Evolutionary conservation across 805 yeast genomes (phyloP), one percentile per base, ranked within the genome.

Genomic region (Candida berthetii): DNA sequence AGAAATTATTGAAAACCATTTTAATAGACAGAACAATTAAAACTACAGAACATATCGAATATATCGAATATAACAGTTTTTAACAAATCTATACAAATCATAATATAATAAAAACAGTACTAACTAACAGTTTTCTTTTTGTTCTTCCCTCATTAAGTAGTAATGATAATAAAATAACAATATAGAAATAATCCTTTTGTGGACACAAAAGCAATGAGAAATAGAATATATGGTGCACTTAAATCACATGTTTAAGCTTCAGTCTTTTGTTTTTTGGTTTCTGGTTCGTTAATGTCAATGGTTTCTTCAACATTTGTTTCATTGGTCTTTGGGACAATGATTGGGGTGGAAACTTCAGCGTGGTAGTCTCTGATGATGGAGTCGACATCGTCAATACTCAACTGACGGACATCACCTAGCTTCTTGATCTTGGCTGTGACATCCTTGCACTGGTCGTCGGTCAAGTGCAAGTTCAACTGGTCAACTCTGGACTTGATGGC

Each of bases 401-500:
- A 76, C 44, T 88, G 93, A 68, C 98, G 80, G 44, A 93, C 87
- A 64, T 91, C 99, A 52, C 98, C 99, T 58, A 91, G 76, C 67
- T 81, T 76, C 75, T 91, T 91, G 66, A 91, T 90, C 73, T 90
- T 90, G 54, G 76, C 73, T 29, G 99, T 91, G 49, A 93, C 96
- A 63, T 87, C 96, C 76, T 93, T 93, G 68, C 86, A 73, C 75
- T 91, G 97, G 53, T 82, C 91, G 61, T 91, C 99, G 38, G 93
- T 80, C 61, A 91, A 74, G 55, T 82, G 71, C 67, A 91, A 74
- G 68, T 93, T 90, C 69, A 91, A 78, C 69, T 91, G 99, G 64
- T 91, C 99, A 47, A 93, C 99, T 69, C 99, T 85, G 35, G 95
- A 80, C 74, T 91, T 91, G 77, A 91, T 91, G 42, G 98, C 98